Percentiles rank a stretch among this genome's conserved stretches.
Evolutionary conservation across 345 rosid genomes (phyloP).

Genomic region (Microcos paniculata): DNA sequence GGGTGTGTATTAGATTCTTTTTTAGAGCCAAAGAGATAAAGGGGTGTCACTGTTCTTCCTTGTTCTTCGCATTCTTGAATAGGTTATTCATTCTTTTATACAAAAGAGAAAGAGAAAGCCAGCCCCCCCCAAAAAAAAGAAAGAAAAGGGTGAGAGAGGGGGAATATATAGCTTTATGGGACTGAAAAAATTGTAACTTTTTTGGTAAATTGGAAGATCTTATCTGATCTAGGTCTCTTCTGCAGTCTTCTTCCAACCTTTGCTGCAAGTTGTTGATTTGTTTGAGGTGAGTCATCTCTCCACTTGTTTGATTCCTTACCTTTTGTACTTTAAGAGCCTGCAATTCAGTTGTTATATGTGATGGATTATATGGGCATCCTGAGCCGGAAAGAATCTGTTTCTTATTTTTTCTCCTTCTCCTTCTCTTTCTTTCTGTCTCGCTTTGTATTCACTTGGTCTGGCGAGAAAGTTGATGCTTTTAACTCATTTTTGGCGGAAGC

Average conservation of each 20-base stretch:
- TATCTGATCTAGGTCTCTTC: constrained; percentile 51
- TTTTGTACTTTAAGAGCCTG: constrained; percentile 22
- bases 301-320: constrained; percentile 29
- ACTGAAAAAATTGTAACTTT: constrained; percentile 23
- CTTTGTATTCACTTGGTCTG: constrained; percentile 16
- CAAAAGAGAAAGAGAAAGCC: constrained; percentile 14
- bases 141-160: constrained; percentile 13
- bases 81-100: constrained; percentile 20
- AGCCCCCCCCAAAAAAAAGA: constrained; percentile 12
- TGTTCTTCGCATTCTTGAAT: constrained; percentile 15
- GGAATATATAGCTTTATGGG: constrained; percentile 19
- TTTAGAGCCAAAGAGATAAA: constrained; percentile 19
- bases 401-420: neutral
- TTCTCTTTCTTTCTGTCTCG: constrained; percentile 5
- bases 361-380: constrained; percentile 31
- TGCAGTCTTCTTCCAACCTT: constrained; percentile 26
- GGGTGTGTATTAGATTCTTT: constrained; percentile 26
- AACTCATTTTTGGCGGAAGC: constrained; percentile 24
- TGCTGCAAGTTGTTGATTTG: constrained; percentile 27
- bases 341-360: constrained; percentile 26
- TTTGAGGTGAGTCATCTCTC: constrained; percentile 45
- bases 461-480: constrained; percentile 15
- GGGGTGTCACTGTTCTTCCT: constrained; percentile 28
- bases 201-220: constrained; percentile 45
- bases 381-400: constrained; percentile 38